Evolutionary conservation across 176 grass and related monocot species (phyloP).

Genomic region (Oryza glaberrima): DNA sequence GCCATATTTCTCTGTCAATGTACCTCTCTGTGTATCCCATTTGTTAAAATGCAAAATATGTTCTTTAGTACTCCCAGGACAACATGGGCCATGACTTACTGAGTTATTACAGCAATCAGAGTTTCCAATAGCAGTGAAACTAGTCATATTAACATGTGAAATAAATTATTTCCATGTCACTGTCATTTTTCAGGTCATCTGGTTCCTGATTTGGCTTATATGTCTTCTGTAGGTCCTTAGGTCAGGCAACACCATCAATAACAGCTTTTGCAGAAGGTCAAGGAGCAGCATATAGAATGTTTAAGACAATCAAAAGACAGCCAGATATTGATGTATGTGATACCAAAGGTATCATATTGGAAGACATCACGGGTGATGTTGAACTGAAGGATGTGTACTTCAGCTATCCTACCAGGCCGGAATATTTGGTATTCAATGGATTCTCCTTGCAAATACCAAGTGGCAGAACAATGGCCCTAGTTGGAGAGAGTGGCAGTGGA

Average conservation of each 20-base stretch:
- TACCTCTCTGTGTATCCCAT: neutral
- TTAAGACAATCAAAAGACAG: conserved; percentile 77
- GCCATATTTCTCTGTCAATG: neutral
- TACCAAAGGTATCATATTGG: conserved; percentile 57
- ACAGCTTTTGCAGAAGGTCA: conserved; percentile 83
- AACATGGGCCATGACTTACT: neutral
- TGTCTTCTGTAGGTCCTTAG: conserved; percentile 65
- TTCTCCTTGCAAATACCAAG: conserved; percentile 68
- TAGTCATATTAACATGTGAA: neutral
- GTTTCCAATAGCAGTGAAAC: neutral
- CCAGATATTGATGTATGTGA: conserved; percentile 67
- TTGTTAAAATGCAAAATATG: neutral
- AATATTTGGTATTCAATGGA: conserved; percentile 68
- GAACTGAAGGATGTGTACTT: conserved; percentile 86
- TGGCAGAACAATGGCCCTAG: conserved; percentile 77
- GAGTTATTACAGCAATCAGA: neutral
- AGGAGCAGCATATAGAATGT: conserved; percentile 85
- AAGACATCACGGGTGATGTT: conserved; percentile 74
- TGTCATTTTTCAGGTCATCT: neutral
- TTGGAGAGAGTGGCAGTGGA: conserved; percentile 86
- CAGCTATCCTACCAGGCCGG: conserved; percentile 70
- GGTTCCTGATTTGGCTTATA: conserved; percentile 19
- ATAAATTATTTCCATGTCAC: neutral
- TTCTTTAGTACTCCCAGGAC: neutral
- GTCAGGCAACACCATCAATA: conserved; percentile 69